phyloP scores from a whole-genome alignment of 352 stramenopile species.

The Globisporangium perplexum region DNA sequence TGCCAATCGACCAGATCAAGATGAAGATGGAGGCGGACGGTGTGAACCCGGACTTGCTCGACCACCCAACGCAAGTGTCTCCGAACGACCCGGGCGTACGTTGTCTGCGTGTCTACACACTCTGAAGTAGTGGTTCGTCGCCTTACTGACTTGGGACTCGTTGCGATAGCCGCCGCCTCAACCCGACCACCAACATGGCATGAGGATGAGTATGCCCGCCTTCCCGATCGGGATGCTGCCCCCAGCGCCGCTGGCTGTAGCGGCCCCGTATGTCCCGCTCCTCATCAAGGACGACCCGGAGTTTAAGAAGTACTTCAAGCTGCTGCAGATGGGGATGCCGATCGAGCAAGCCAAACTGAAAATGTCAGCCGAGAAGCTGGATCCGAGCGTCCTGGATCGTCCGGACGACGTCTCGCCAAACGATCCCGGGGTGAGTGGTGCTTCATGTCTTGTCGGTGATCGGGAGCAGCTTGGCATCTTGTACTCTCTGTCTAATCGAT shows the following conservation, averaged over 20 bases:
- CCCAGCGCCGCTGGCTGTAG: slow-evolving; percentile 2
- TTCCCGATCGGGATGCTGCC: slow-evolving; percentile 20
- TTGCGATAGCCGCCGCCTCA: slow-evolving; percentile 18
- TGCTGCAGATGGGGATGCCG: slow-evolving; percentile 77
- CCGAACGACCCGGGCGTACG: slow-evolving; percentile 78
- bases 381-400: slow-evolving; percentile 55
- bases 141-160: neutral
- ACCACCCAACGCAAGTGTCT: slow-evolving; percentile 54
- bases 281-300: slow-evolving; percentile 71
- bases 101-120: too few relatives aligned
- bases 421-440: slow-evolving; percentile 55
- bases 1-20: slow-evolving; percentile 80
- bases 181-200: slow-evolving; percentile 5
- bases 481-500: neutral
- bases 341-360: slow-evolving; percentile 80
- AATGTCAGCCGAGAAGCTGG: slow-evolving; percentile 65
- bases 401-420: slow-evolving; percentile 77
- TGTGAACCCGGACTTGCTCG: slow-evolving; percentile 56
- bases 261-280: slow-evolving; percentile 54
- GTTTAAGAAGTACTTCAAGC: slow-evolving; percentile 82
- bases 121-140: too few relatives aligned
- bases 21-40: slow-evolving; percentile 84
- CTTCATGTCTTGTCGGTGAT: neutral
- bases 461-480: too few relatives aligned
- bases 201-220: slow-evolving; percentile 22